Evolutionary conservation across 345 rosid genomes (phyloP).

Genomic region (Microcos paniculata): DNA sequence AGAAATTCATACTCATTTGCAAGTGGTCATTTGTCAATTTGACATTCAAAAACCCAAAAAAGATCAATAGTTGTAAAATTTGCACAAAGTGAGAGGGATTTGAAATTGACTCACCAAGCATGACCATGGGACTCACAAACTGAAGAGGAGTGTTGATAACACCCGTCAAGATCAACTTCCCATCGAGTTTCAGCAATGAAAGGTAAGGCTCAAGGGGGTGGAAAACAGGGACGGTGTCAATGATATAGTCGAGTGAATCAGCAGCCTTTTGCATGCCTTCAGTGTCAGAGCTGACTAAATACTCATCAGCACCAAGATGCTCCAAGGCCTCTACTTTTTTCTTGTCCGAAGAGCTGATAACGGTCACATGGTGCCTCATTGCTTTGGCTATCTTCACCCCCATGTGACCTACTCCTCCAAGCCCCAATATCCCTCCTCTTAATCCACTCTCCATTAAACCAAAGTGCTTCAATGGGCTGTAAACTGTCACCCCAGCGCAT

Average conservation of each 20-base stretch:
- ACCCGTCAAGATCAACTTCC: constrained; percentile 83
- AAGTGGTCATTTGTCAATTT: too few relatives aligned
- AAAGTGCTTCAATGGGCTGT: constrained; percentile 84
- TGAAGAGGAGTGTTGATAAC: constrained; percentile 72
- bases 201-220: constrained; percentile 88
- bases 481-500: constrained; percentile 88
- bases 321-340: constrained; percentile 79
- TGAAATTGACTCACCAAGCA: constrained; percentile 60
- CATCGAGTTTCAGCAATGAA: constrained; percentile 69
- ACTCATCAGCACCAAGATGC: constrained; percentile 85
- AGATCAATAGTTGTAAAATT: too few relatives aligned
- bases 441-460: constrained; percentile 62
- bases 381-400: constrained; percentile 96
- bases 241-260: constrained; percentile 81
- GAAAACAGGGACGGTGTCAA: constrained; percentile 83
- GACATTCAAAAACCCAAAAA: not conserved
- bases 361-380: constrained; percentile 92
- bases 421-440: constrained; percentile 83
- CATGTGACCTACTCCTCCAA: constrained; percentile 99
- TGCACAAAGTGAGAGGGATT: not conserved
- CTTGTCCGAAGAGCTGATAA: constrained; percentile 91
- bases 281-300: constrained; percentile 71
- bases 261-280: constrained; percentile 54
- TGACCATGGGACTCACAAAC: constrained; percentile 69
- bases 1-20: not conserved